Percentiles rank a stretch among this genome's conserved stretches.
Conservation (phyloP, 805 yeast genomes). For the Myxozyma sirexii region DNA sequence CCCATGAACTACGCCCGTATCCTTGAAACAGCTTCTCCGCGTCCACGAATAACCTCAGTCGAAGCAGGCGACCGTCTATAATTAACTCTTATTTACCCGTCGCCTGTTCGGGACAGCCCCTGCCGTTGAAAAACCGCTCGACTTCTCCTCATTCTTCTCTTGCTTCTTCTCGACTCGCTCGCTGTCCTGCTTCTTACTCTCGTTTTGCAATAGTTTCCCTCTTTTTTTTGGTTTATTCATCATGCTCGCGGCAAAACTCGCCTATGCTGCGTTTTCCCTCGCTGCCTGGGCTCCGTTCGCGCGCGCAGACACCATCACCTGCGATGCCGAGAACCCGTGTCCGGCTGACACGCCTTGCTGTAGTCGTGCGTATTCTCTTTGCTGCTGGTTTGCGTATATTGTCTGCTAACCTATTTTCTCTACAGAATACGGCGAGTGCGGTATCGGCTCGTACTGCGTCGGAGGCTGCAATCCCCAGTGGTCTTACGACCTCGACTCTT, state of each 20-base stretch:
- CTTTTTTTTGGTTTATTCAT: neutral
- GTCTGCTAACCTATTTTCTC: neutral
- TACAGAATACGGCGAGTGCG: conserved; percentile 68
- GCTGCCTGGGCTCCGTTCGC: conserved; percentile 30
- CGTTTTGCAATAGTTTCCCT: neutral
- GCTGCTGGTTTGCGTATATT: neutral
- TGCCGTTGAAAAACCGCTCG: neutral
- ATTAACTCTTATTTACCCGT: neutral
- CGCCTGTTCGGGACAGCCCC: conserved; percentile 1
- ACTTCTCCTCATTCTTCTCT: neutral
- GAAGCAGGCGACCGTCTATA: neutral
- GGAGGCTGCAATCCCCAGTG: conserved; percentile 84
- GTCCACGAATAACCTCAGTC: neutral
- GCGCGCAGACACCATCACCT: conserved; percentile 42
- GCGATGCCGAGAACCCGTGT: conserved; percentile 61
- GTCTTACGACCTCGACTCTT: conserved; percentile 66
- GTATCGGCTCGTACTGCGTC: conserved; percentile 74
- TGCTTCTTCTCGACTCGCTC: neutral
- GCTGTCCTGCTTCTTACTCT: neutral
- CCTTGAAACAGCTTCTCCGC: neutral
- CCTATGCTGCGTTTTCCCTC: neutral
- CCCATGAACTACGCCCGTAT: too few species aligned
- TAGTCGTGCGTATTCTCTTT: conserved; percentile 45
- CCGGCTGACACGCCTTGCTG: conserved; percentile 87
- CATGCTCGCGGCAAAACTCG: neutral